Base-by-base conservation (phyloP, 1,139 yeast species). In the Yamadazyma buinensis region DNA sequence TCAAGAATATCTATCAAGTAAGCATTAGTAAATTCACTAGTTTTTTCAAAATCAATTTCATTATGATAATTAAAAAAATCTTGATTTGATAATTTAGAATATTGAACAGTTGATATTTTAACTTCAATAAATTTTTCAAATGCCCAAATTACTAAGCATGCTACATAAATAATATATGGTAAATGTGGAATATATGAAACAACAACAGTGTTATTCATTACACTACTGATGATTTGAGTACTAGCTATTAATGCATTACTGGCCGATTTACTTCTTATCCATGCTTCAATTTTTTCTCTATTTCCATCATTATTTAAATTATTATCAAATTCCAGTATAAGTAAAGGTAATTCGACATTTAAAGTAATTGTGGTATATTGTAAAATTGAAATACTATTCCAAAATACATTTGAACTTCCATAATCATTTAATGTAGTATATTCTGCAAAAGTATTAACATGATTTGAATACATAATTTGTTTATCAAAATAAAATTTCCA, bases 401-500 rank as follows among this genome's bases (percentile, higher is more conserved):
- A 53, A 22, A 47, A 50, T 15, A 47, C 29, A 15, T 49, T 51
- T 2, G 55, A 42, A 8, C 45, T 35, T 19, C 51, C 55, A 37
- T 51, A 53, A 23, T 38, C 38, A 39, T 52, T 52, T 23, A 51
- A 29, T 10, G 13, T 27, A 11, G 12, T 17, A n/a, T 13, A 22
- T 12, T 23, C 22, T 5, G 15, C 26, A 9, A 15, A 25, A 15
- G 14, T n/a, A 15, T 26, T 25, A 12, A 19, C 14, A 20, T 15
- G 20, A 26, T 29, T 36, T 6, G 25, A 28, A 15, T 33, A 18
- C 10, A 33, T 48, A 37, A 54, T 47, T 24, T 65, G 67, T n/a
- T 49, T 44, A 38, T 66, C 68, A 41, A 65, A 65, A 37, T 64
- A 62, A 3, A 55, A 54, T 30, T 57, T 49, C 73, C 73, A 67